Evolutionary conservation across 257 asterid genomes (phyloP).

Genomic region (Coffea eugenioides): DNA sequence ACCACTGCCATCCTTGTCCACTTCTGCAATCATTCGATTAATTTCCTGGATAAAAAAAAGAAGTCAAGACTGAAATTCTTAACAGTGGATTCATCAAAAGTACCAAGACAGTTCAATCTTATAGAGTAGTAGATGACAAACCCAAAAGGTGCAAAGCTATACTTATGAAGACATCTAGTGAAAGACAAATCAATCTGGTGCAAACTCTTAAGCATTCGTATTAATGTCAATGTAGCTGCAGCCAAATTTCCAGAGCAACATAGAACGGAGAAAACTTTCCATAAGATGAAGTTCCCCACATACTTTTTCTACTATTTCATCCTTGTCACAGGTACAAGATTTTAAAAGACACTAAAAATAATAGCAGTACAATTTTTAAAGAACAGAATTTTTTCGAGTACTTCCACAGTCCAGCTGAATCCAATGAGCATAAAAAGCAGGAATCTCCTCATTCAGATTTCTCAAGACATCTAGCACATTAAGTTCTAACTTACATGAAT

Average conservation of each 20-base stretch:
- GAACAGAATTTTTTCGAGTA: background rate
- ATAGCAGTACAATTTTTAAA: background rate
- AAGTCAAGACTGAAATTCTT: background rate
- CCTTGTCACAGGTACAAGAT: background rate
- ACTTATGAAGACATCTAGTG: background rate
- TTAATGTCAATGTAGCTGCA: background rate
- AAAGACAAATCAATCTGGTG: background rate
- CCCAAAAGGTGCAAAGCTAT: background rate
- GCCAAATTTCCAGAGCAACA: background rate
- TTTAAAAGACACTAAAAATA: too few species aligned
- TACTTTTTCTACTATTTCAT: background rate
- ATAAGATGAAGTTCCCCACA: background rate
- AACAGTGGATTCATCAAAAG: background rate
- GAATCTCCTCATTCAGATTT: background rate
- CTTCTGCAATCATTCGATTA: conserved; percentile 83
- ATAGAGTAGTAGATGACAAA: background rate
- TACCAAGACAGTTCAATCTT: background rate
- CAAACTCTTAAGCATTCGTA: background rate
- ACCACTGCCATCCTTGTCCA: conserved; percentile 96
- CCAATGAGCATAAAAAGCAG: background rate
- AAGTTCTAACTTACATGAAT: background rate
- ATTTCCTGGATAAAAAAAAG: conserved; percentile 58
- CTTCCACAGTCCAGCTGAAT: background rate
- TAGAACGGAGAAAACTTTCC: background rate
- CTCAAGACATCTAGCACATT: background rate